Evolutionary conservation across 2,329 filamentous ascomycete species (phyloP), one percentile per base, ranked within the genome.

Genomic region (Cercospora sojina): DNA sequence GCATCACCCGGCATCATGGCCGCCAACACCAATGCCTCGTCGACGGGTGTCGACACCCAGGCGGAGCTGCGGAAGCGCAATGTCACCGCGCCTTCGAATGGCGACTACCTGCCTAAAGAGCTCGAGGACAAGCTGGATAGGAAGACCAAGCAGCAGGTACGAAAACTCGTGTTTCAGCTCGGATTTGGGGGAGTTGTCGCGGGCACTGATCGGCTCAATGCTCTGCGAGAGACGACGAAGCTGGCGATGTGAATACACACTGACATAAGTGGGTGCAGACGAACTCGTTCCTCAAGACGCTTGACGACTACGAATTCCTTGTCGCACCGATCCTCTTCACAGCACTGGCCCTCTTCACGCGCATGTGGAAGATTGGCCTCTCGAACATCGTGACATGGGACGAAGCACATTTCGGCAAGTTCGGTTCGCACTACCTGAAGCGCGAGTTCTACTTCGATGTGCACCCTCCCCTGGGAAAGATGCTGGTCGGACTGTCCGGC

Each of bases 381-480:
- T 91, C 89, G 55, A 84, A 87, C 68, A 91, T 91, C 73, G 89
- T 91, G 66, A 91, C 89, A 57, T 91, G 89, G 89, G 89, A 91
- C 78, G 89, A 91, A 82, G 89, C 89, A 73, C 89, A 91, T 80
- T 96, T 96, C 80, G 92, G 92, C 78, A 99, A 99, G 83, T 99
- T 99, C 80, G 95, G 95, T 71, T 98, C 94, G 74, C 94, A 99
- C 82, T 99, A 99, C 80, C 89, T 99, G 78, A 97, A 99, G 81
- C 92, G 94, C 80, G 95, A 99, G 81, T 97, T 98, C 85, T 99
- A 99, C 86, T 99, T 99, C 83, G 92, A 96, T 85, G 91, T 96
- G 66, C 92, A 96, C 80, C 95, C 95, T 71, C 95, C 95, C 63
- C 88, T 99, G 68, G 95, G 95, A 78, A 99, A 99, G 85, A 98